Evolutionary conservation across 805 yeast genomes (phyloP).

Genomic region (Candida sonorensis): DNA sequence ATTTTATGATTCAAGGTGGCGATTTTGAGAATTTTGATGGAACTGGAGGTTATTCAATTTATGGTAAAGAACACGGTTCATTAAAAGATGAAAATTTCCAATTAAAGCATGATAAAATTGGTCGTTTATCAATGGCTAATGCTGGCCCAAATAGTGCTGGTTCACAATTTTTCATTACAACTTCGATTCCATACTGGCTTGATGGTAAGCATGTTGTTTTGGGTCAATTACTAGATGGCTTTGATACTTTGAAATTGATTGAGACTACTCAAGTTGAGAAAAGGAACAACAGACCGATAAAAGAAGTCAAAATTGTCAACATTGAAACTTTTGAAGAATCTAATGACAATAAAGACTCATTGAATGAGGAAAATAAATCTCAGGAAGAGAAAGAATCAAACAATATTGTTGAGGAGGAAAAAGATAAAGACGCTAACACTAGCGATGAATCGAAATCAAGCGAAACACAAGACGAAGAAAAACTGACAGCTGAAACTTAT

Average conservation of each 20-base stretch:
- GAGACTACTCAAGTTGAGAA: conserved; percentile 46
- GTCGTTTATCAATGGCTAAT: conserved; percentile 46
- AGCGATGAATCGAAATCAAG: no score
- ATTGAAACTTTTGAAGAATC: conserved; percentile 1
- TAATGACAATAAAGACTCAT: not conserved
- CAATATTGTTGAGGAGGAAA: no score
- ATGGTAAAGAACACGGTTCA: conserved; percentile 45
- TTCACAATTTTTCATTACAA: conserved; percentile 65
- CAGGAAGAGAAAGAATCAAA: not conserved
- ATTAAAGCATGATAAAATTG: conserved; percentile 40
- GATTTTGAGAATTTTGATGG: conserved; percentile 64
- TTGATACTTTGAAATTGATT: conserved; percentile 52
- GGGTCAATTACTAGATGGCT: conserved; percentile 68
- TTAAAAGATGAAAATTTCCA: conserved; percentile 69
- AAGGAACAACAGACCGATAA: conserved; percentile 19
- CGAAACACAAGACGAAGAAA: conserved; percentile 1
- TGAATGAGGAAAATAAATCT: not conserved
- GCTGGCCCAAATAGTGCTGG: conserved; percentile 52
- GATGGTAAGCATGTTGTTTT: conserved; percentile 68
- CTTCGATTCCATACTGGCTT: conserved; percentile 42
- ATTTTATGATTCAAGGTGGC: conserved; percentile 85
- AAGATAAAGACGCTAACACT: no score
- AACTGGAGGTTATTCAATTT: conserved; percentile 74
- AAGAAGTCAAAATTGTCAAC: conserved; percentile 1
- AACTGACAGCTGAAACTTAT: conserved; percentile 1